Base-by-base conservation (phyloP, 2,329 filamentous ascomycete species). In the Fusarium brevicatenulatum region DNA sequence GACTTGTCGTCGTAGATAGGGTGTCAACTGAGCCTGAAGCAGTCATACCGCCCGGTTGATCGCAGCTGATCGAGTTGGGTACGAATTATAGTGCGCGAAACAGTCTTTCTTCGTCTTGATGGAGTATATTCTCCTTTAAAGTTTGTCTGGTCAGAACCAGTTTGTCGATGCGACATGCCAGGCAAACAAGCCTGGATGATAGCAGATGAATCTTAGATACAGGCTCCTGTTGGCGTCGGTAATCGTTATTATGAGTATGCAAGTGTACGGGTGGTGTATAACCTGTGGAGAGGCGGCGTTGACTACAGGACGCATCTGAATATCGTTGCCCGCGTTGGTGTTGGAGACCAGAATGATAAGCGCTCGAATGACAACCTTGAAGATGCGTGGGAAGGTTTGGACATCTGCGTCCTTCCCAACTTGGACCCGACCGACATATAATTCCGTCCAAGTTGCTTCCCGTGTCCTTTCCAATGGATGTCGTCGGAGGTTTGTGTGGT, bases 1-100 rank as follows among this genome's bases (percentile, higher is more conserved):
- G 83, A 83, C 65, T 83, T 78, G 55, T 89, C 85, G 39, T 83
- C 82, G 76, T 91, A 90, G 12, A 81, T 81, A 1, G 85, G 82
- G 71, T 90, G 86, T 87, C 87, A 89, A 77, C 85, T 69, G 34
- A 91, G 80, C 74, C 86, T 86, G 79, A 90, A 90, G 56, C 86
- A 87, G 72, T 88, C 84, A 74, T 88, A 89, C 42, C 86, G 83
- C 8, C 89, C 88, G 5, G 87, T 89, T 28, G 82, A 81, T 66
- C 85, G 86, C 36, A 90, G 80, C 57, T 88, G 84, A 43, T 85
- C 78, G 25, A 90, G 83, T 77, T 90, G 88, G 53, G 87, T 84
- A 13, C 82, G 80, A 7, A 88, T 76, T 2, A 87, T 89, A 43
- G 73, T 72, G 30, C 72, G 71, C 18, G 77, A 78, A 46, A 83